These are phyloP conservation scores for Botryotinia convoluta DNA, from an alignment of 2,329 filamentous ascomycete genomes.

Conservation along the genomic window DNA sequence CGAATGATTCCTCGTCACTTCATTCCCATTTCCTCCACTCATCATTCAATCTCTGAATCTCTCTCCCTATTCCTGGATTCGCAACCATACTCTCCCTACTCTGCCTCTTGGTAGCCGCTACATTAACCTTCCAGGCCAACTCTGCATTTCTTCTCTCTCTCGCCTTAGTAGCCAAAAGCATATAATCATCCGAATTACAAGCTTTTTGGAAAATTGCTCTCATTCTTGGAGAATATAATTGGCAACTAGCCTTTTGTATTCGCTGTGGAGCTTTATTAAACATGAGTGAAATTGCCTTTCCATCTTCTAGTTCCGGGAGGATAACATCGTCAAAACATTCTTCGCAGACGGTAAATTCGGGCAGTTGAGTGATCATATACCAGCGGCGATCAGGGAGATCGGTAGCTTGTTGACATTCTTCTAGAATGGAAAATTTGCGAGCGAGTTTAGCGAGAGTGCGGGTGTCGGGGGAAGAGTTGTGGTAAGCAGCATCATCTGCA, in stretches of 20 bases:
- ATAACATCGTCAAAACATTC: conserved; percentile 82
- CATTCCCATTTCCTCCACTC: conserved; percentile 54
- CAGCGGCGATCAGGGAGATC: conserved; percentile 62
- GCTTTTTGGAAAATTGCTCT: conserved; percentile 67
- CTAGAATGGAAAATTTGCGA: conserved; percentile 26
- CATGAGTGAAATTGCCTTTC: conserved; percentile 57
- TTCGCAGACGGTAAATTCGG: conserved; percentile 78
- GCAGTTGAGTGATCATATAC: conserved; percentile 74
- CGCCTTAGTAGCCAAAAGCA: conserved; percentile 57
- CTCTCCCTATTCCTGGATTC: conserved; percentile 31
- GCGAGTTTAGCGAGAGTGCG: conserved; percentile 32
- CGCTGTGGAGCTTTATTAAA: conserved; percentile 62
- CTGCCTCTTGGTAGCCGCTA: conserved; percentile 28
- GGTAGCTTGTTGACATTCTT: conserved; percentile 40
- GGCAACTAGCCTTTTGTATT: conserved; percentile 59
- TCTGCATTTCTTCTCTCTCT: conserved; percentile 49
- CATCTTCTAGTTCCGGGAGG: conserved; percentile 60
- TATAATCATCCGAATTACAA: conserved; percentile 63
- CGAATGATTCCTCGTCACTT: neutral
- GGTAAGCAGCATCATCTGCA: conserved; percentile 49
- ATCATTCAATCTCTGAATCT: conserved; percentile 48
- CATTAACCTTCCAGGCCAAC: conserved; percentile 28
- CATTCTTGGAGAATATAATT: conserved; percentile 81
- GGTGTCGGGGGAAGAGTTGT: conserved; percentile 30
- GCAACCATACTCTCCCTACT: conserved; percentile 18